These are phyloP conservation scores for Rosa lucieae DNA, from an alignment of 306 rosid species.

Conservation along the genomic window DNA sequence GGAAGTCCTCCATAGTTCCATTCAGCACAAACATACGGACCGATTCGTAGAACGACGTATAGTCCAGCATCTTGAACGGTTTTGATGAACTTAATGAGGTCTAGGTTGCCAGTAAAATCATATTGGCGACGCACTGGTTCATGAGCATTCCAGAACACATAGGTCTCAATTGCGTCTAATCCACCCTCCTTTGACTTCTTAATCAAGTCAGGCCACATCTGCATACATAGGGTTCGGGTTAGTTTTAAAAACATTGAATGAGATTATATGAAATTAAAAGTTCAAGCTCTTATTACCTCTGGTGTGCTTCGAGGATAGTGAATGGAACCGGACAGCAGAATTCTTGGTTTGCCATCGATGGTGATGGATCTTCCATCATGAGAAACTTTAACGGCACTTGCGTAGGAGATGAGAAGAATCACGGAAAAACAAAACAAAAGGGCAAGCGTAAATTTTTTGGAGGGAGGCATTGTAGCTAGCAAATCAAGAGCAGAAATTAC, in stretches of 20 bases:
- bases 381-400: neutral
- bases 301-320: slow-evolving; percentile 5
- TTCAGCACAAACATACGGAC: slow-evolving; percentile 55
- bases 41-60: slow-evolving; percentile 42
- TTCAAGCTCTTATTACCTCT: neutral
- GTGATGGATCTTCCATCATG: slow-evolving; percentile 3
- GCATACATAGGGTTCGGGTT: neutral
- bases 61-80: slow-evolving; percentile 28
- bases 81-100: slow-evolving; percentile 34
- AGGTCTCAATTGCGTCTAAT: slow-evolving; percentile 38
- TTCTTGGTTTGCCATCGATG: neutral
- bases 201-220: slow-evolving; percentile 55
- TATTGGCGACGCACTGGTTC: slow-evolving; percentile 39
- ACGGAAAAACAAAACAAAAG: neutral
- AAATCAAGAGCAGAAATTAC: neutral
- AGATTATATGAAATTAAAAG: neutral
- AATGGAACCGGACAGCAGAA: neutral
- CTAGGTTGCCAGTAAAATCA: slow-evolving; percentile 37
- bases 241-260: neutral
- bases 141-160: slow-evolving; percentile 47
- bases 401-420: neutral
- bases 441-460: neutral
- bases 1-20: slow-evolving; percentile 62
- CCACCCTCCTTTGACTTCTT: slow-evolving; percentile 48
- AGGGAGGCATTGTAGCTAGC: neutral